Conservation (phyloP, 768 basidiomycete genomes). For the Dentipellis fragilis region DNA sequence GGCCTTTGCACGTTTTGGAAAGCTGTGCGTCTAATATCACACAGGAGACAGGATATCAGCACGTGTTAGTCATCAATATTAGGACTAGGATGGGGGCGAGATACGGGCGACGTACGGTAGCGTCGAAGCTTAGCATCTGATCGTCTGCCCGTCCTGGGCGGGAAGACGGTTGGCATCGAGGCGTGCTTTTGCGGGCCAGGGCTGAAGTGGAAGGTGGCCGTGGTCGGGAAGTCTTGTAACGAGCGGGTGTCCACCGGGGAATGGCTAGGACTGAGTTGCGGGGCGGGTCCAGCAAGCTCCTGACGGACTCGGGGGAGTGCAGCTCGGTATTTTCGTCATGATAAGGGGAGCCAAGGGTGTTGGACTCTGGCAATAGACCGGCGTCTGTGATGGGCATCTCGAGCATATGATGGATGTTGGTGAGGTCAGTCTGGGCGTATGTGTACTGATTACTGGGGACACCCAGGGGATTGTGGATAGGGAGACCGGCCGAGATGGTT, state of each 20-base stretch:
- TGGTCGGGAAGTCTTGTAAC: slow-evolving; percentile 11
- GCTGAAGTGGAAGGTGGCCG: slow-evolving; percentile 5
- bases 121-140: not conserved
- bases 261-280: slow-evolving; percentile 9
- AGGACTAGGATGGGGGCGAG: not conserved
- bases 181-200: slow-evolving; percentile 13
- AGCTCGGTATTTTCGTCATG: not conserved
- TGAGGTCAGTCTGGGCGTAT: not conserved
- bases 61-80: not conserved
- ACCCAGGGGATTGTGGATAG: not conserved
- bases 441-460: not conserved
- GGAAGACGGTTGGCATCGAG: slow-evolving; percentile 1
- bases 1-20: slow-evolving; percentile 14
- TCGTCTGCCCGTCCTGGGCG: not conserved
- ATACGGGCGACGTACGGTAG: not conserved
- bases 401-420: slow-evolving; percentile 9
- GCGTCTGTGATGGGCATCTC: not conserved
- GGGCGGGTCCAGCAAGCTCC: slow-evolving; percentile 5
- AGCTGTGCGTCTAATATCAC: slow-evolving; percentile 13
- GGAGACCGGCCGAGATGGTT: not conserved
- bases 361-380: not conserved
- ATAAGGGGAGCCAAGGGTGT: not conserved
- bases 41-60: not conserved
- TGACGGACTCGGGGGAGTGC: slow-evolving; percentile 11
- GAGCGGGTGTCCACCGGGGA: slow-evolving; percentile 13